Evolutionary conservation across 2,329 filamentous ascomycete genomes (phyloP), one percentile per base, ranked within the genome.

Genomic region (Alternaria consortialis): DNA sequence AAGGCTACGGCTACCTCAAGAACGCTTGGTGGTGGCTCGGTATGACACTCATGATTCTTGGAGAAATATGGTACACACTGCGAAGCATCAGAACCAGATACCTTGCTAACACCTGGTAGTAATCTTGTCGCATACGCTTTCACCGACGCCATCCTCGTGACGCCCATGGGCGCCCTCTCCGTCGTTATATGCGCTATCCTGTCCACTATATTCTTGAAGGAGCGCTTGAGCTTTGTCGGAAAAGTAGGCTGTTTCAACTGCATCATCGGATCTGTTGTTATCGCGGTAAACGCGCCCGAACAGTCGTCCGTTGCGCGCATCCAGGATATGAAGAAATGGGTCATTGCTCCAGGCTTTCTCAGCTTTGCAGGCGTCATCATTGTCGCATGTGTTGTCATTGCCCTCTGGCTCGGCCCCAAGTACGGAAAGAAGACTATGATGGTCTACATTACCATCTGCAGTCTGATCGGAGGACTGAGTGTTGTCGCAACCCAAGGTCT

Each of bases 41-140:
- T 70, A 98, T 99, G 95, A 93, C 84, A 0, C 85, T 98, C 60
- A 98, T 99, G 95, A 97, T 98, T 70, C 73, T 98, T 43, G 95
- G 95, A 69, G 95, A 99, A 80, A 88, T 97, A 58, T 97, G 58
- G 58, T 60, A 60, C 53, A 25, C 5, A 29, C 34, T 47, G 11
- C 23, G 15, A 37, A 20, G n/a, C n/a, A n/a, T 34, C 15, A 34
- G 7, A 39, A 46, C 12, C 4, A 34, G 27, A 20, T 15, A 93
- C 87, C 31, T 23, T 40, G 25, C 54, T 58, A 61, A 58, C 48
- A 25, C 25, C 15, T n/a, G n/a, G 23, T 13, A 61, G 58, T 44
- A 99, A 99, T 81, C 97, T 98, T 77, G 92, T 94, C 76, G 95
- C 95, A 55, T 98, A 98, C 76, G 92, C 93, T 58, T 98, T 98